These are phyloP conservation scores for Citrus cavaleriei DNA, from an alignment of 345 rosid genomes.

Conservation along the genomic window DNA sequence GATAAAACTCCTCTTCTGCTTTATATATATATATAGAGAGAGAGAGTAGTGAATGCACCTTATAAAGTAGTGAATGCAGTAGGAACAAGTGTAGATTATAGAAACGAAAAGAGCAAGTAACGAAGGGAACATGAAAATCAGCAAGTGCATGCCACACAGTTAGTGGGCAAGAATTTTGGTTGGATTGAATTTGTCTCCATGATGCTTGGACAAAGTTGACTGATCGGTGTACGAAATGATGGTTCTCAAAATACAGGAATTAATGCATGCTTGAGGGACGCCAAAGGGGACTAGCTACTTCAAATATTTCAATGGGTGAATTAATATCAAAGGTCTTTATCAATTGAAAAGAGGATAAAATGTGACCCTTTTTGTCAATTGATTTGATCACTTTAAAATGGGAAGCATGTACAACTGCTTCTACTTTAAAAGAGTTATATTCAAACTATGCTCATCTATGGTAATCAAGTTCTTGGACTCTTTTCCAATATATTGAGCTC, in stretches of 20 bases:
- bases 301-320: not conserved
- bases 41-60: too few relatives aligned
- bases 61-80: not conserved
- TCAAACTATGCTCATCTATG: not conserved
- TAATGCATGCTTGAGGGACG: not conserved
- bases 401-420: not conserved
- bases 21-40: too few relatives aligned
- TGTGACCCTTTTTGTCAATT: not conserved
- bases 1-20: too few relatives aligned
- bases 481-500: not conserved
- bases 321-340: slow-evolving; percentile 6
- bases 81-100: not conserved
- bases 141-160: not conserved
- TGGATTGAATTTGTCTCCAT: slow-evolving; percentile 19
- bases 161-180: slow-evolving; percentile 1
- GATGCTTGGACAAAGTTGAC: slow-evolving; percentile 31
- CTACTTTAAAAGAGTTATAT: not conserved
- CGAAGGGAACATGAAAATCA: not conserved
- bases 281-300: not conserved
- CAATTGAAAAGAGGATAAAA: slow-evolving; percentile 10
- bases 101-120: not conserved
- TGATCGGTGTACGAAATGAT: not conserved
- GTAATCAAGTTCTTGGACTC: slow-evolving; percentile 5
- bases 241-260: not conserved
- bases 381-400: not conserved